phyloP scores from a whole-genome alignment of 768 basidiomycete species.

The Macrolepiota dolichaula region DNA sequence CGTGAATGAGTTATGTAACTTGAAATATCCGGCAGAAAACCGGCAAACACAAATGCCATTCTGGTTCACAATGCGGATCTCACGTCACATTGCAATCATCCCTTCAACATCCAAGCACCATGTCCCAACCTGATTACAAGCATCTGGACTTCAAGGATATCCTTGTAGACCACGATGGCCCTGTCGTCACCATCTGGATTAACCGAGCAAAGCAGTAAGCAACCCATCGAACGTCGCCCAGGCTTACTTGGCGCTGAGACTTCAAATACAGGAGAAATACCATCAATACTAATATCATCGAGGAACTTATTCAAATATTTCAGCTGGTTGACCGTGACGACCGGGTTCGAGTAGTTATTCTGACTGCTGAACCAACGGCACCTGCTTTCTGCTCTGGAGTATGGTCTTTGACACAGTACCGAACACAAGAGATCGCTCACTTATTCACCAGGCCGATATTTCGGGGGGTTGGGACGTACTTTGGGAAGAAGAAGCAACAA shows the following conservation, averaged over 20 bases:
- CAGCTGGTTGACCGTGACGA: constrained; percentile 49
- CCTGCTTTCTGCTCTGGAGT: constrained; percentile 57
- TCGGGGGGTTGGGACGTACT: constrained; percentile 43
- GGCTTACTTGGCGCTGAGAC: not conserved
- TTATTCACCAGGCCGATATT: constrained; percentile 41
- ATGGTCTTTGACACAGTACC: constrained; percentile 15
- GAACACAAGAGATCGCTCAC: not conserved
- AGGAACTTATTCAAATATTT: constrained; percentile 41
- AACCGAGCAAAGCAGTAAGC: constrained; percentile 45
- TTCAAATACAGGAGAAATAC: constrained; percentile 39
- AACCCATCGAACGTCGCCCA: not conserved
- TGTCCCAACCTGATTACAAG: constrained; percentile 31
- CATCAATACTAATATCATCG: constrained; percentile 27
- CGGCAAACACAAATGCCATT: no score
- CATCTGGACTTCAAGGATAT: constrained; percentile 38
- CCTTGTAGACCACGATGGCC: constrained; percentile 38
- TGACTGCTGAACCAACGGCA: constrained; percentile 49
- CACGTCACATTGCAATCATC: not conserved
- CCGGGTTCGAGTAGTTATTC: constrained; percentile 45
- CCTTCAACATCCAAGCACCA: constrained; percentile 13
- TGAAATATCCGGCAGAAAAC: not conserved
- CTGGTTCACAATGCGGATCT: not conserved
- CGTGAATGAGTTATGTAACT: not conserved
- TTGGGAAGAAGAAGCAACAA: constrained; percentile 36
- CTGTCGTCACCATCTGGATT: constrained; percentile 40